Evolutionary conservation across 805 yeast species (phyloP).

Genomic region (Lachancea nothofagi): DNA sequence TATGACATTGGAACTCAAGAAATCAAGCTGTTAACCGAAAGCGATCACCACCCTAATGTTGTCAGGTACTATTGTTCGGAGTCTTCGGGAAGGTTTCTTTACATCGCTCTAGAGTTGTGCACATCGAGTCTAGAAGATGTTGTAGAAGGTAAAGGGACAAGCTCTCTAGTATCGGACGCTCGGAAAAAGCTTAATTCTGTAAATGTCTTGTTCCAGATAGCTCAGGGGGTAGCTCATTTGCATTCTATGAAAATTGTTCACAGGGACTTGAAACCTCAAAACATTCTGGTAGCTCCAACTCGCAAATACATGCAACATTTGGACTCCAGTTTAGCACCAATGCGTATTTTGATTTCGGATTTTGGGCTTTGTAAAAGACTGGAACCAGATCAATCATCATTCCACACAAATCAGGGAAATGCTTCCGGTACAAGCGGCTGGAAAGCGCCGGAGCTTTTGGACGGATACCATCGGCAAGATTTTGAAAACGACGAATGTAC

Average conservation of each 20-base stretch:
- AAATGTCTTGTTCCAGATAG: slow-evolving; percentile 64
- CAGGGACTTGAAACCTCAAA: slow-evolving; percentile 91
- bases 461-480: slow-evolving; percentile 14
- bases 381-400: slow-evolving; percentile 89
- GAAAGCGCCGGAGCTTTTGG: slow-evolving; percentile 90
- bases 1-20: slow-evolving; percentile 93
- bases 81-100: slow-evolving; percentile 77
- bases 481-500: slow-evolving; percentile 22
- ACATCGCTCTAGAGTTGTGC: slow-evolving; percentile 90
- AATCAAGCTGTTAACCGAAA: slow-evolving; percentile 78
- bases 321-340: slow-evolving; percentile 7
- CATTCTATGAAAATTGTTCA: slow-evolving; percentile 91
- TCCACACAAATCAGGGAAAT: slow-evolving; percentile 77
- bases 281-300: slow-evolving; percentile 75
- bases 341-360: slow-evolving; percentile 79
- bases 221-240: slow-evolving; percentile 77
- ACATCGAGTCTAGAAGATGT: slow-evolving; percentile 84
- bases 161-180: slow-evolving; percentile 35
- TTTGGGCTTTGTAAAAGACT: slow-evolving; percentile 92
- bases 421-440: slow-evolving; percentile 98
- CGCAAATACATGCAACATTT: slow-evolving; percentile 35
- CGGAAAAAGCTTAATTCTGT: slow-evolving; percentile 43
- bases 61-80: slow-evolving; percentile 92
- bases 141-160: slow-evolving; percentile 45
- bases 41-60: slow-evolving; percentile 96